Conservation (phyloP, 345 rosid genomes). For the Ceriops tagal region DNA sequence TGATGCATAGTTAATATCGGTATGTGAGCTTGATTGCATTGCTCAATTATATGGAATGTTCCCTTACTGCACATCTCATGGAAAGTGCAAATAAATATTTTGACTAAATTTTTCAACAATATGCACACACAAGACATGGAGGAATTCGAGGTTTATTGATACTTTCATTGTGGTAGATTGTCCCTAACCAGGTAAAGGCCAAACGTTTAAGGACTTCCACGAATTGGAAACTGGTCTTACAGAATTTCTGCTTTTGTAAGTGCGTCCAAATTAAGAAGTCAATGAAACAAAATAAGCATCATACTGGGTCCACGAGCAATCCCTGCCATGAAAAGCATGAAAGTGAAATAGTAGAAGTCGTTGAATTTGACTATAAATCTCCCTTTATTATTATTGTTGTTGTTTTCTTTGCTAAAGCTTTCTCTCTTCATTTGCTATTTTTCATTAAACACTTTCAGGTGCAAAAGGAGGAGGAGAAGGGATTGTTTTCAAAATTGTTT, state of each 20-base stretch:
- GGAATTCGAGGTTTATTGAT: neutral
- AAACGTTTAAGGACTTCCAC: constrained; percentile 6
- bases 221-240: constrained; percentile 26
- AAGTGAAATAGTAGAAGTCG: constrained; percentile 21
- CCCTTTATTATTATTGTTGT: no score
- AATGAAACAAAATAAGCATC: constrained; percentile 22
- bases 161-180: constrained; percentile 23
- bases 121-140: no score
- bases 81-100: no score
- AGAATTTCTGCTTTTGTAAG: constrained; percentile 29
- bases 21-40: neutral
- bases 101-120: no score
- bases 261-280: constrained; percentile 23
- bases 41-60: no score
- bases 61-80: no score
- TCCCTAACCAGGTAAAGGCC: constrained; percentile 17
- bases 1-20: neutral
- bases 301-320: constrained; percentile 13
- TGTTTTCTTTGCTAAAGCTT: no score
- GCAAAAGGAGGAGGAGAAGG: constrained; percentile 18
- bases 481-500: constrained; percentile 22
- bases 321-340: constrained; percentile 26
- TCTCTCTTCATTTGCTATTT: no score
- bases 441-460: no score
- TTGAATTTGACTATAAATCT: no score